Evolutionary conservation across 1,284 basidiomycete genomes (phyloP).

Genomic region (Schizopora paradoxa): DNA sequence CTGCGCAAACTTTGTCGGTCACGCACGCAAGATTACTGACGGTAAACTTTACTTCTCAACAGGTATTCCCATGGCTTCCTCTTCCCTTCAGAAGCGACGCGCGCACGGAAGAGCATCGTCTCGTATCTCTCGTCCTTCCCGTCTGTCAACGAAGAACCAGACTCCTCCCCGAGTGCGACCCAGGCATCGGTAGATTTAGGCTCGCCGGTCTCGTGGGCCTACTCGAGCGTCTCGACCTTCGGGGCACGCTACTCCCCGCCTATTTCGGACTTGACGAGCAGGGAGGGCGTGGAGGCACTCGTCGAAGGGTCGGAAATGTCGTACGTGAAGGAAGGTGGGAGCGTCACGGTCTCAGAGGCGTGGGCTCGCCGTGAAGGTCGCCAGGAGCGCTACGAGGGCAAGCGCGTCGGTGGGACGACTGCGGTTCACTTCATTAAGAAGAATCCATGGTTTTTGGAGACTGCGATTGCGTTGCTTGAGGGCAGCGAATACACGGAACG

Average conservation of each 20-base stretch:
- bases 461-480: slow-evolving; percentile 82
- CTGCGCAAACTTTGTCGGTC: slow-evolving; percentile 18
- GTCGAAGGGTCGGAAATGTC: slow-evolving; percentile 89
- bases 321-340: slow-evolving; percentile 51
- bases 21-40: slow-evolving; percentile 7
- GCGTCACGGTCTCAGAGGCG: slow-evolving; percentile 42
- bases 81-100: slow-evolving; percentile 86
- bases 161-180: slow-evolving; percentile 13
- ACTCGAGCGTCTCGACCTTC: slow-evolving; percentile 86
- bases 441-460: slow-evolving; percentile 94
- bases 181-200: slow-evolving; percentile 19
- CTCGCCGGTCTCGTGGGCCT: slow-evolving; percentile 46
- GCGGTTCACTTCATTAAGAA: slow-evolving; percentile 98
- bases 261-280: slow-evolving; percentile 56
- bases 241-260: slow-evolving; percentile 76
- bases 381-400: slow-evolving; percentile 56
- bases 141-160: slow-evolving; percentile 11
- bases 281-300: slow-evolving; percentile 84
- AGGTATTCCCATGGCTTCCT: slow-evolving; percentile 94
- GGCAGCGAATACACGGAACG: slow-evolving; percentile 53
- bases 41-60: slow-evolving; percentile 11
- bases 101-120: slow-evolving; percentile 49
- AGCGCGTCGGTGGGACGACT: slow-evolving; percentile 85
- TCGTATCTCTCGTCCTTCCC: slow-evolving; percentile 30
- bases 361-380: slow-evolving; percentile 72